Evolutionary conservation across 352 stramenopile genomes (phyloP), one percentile per base, ranked within the genome.

Genomic region (Phytopythium ostracodes): DNA sequence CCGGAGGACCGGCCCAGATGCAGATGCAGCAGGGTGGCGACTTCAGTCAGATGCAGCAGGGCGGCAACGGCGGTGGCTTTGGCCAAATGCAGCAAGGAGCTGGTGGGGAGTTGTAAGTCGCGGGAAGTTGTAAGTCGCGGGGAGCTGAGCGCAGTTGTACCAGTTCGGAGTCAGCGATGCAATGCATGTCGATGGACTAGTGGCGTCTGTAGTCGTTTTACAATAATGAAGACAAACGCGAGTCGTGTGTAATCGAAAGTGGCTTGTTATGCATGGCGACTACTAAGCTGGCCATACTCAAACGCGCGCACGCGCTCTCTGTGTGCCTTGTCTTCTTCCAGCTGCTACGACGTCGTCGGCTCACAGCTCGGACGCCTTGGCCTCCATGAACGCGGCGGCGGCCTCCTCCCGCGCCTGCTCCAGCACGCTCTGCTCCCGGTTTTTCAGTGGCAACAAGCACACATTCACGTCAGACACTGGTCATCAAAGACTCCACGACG

Each of bases 331-430:
- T n/a, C n/a, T 7, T 33, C 29, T 8, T 33, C 29, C 52, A 17
- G 35, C 35, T 58, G 17, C n/a, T 40, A 3, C n/a, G n/a, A 22
- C 24, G 12, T 54, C 47, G 15, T 20, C 29, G 25, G 22, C 31
- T 43, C 52, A 58, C 52, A 58, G 20, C 52, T 43, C 52, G 18
- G 31, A 58, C 33, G 33, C 31, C 29, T 58, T 44, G 18, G 29
- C 33, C 3, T 56, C 56, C 43, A 24, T 29, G 22, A 33, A 84
- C 1, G 72, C 72, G 12, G 55, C 59, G 40, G 70, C 70, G 4
- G 68, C 65, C 1, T 76, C 59, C 22, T 84, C 65, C 61, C 79
- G 55, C 42, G 68, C 65, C 1, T 76, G 61, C 22, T 84, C 65
- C 61, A 81, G 55, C 42, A 84, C 56, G 62, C 75, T 81, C 75